Evolutionary conservation across 2,329 filamentous ascomycete species (phyloP).

Genomic region (Neocatenulostroma microsporum): DNA sequence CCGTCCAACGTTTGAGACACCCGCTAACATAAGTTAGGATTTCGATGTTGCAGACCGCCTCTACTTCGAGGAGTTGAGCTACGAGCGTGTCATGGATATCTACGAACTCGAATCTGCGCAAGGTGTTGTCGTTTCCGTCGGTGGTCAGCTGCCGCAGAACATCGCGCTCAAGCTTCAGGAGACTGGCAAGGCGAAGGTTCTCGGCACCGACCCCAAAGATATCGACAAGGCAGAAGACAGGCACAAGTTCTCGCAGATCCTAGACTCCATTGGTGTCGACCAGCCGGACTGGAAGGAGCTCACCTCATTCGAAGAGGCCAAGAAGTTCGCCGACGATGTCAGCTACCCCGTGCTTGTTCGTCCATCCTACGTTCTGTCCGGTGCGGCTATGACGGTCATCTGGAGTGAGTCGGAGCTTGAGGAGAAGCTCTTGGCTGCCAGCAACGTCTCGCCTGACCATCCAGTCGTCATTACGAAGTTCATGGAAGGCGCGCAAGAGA

Average conservation of each 20-base stretch:
- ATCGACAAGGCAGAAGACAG: slow-evolving; percentile 98
- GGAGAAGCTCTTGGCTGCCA: slow-evolving; percentile 87
- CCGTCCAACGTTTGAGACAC: too few species aligned
- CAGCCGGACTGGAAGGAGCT: slow-evolving; percentile 98
- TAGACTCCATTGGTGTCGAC: slow-evolving; percentile 93
- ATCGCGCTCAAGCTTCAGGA: slow-evolving; percentile 93
- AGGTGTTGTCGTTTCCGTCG: slow-evolving; percentile 90
- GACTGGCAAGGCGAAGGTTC: slow-evolving; percentile 76
- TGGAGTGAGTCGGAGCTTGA: slow-evolving; percentile 79
- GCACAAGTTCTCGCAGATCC: slow-evolving; percentile 95
- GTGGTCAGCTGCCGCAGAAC: slow-evolving; percentile 94
- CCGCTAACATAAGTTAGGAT: too few species aligned
- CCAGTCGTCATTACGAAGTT: slow-evolving; percentile 98
- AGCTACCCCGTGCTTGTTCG: slow-evolving; percentile 92
- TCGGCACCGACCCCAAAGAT: slow-evolving; percentile 86
- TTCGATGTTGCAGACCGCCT: slow-evolving; percentile 83
- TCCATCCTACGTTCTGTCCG: slow-evolving; percentile 90
- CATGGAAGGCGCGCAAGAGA: slow-evolving; percentile 93
- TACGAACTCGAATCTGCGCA: slow-evolving; percentile 71
- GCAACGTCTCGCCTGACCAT: slow-evolving; percentile 90
- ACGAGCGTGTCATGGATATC: slow-evolving; percentile 89
- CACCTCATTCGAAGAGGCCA: slow-evolving; percentile 79
- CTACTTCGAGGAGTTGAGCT: slow-evolving; percentile 95
- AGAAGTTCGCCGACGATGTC: slow-evolving; percentile 74
- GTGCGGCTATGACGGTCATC: slow-evolving; percentile 98